Evolutionary conservation across 139 green algal genomes (phyloP), one percentile per base, ranked within the genome.

Genomic region (Medakamo hakoo): DNA sequence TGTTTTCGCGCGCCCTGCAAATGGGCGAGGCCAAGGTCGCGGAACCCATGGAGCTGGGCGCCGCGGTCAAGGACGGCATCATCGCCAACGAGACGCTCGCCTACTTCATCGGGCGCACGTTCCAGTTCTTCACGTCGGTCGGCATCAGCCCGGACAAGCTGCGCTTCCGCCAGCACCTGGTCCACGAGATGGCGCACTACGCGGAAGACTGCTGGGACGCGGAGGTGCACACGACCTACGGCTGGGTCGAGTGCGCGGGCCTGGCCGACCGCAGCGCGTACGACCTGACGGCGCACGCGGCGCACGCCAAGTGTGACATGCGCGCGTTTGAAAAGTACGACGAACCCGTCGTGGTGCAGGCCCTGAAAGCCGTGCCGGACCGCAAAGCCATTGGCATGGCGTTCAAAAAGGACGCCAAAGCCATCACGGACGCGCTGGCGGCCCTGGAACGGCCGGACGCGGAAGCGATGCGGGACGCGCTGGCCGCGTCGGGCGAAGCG

Each of bases 81-180:
- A 91, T 99, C 58, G 89, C 86, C 69, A 99, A 98, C 76, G 77
- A 98, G 80, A 99, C 93, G 27, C 83, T 99, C 18, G 93, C 76
- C 5, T 99, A 99, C 83, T 99, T 98, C 82, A 98, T 99, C 64
- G 93, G 84, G 26, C 78, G 93, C 64, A 96, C 89, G n/a, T 95
- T 88, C 76, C 77, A 94, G 28, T 97, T 98, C 74, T 98, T 75
- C 66, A 2, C 55, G 88, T 59, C 68, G 26, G 66, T 95, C 4
- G 92, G 92, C 55, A 85, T 98, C 56, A 76, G 95, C 73, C 75
- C 78, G 14, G 56, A 72, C 26, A 82, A 86, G 60, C 80, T 97
- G 68, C 80, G 91, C 48, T 97, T 97, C 82, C 74, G 93, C 62
- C 93, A 99, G 77, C 93, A 99, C 81, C 77, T 99, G 72, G 76